Percentiles rank a stretch among this genome's conserved stretches.
Evolutionary conservation across 306 rosid species (phyloP).

Genomic region (Quercus variabilis): DNA sequence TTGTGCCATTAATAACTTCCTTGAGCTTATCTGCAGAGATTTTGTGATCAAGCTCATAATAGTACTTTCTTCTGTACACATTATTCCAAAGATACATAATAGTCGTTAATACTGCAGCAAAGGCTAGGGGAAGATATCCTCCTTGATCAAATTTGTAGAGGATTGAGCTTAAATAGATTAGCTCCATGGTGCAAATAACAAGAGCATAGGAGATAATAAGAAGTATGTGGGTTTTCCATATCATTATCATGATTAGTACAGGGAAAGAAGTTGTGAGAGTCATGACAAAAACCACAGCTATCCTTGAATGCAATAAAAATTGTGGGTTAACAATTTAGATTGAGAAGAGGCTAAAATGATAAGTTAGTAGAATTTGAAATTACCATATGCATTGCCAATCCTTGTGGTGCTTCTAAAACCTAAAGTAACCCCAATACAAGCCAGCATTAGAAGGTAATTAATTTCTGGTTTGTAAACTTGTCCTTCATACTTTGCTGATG

Average conservation of each 20-base stretch:
- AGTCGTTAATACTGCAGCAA: constrained; percentile 22
- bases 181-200: constrained; percentile 27
- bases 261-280: constrained; percentile 25
- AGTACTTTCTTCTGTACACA: constrained; percentile 30
- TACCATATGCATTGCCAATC: constrained; percentile 88
- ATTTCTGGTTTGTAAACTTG: constrained; percentile 79
- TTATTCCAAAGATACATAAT: constrained; percentile 41
- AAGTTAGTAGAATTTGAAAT: not conserved
- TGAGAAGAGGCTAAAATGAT: too few species aligned
- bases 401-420: constrained; percentile 44
- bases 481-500: constrained; percentile 62
- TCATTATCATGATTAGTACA: constrained; percentile 32
- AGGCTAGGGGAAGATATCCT: constrained; percentile 40
- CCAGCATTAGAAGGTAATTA: constrained; percentile 71
- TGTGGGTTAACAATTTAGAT: too few species aligned
- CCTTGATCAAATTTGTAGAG: constrained; percentile 42
- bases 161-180: constrained; percentile 32
- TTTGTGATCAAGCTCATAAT: constrained; percentile 29
- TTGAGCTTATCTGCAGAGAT: constrained; percentile 14
- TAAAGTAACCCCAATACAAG: constrained; percentile 61
- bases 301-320: constrained; percentile 11
- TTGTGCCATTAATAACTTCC: not conserved
- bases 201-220: constrained; percentile 10
- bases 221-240: constrained; percentile 35
- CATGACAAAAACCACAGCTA: constrained; percentile 41